Evolutionary conservation across 2,329 filamentous ascomycete species (phyloP).

Genomic region (Pseudocercospora crystallina): DNA sequence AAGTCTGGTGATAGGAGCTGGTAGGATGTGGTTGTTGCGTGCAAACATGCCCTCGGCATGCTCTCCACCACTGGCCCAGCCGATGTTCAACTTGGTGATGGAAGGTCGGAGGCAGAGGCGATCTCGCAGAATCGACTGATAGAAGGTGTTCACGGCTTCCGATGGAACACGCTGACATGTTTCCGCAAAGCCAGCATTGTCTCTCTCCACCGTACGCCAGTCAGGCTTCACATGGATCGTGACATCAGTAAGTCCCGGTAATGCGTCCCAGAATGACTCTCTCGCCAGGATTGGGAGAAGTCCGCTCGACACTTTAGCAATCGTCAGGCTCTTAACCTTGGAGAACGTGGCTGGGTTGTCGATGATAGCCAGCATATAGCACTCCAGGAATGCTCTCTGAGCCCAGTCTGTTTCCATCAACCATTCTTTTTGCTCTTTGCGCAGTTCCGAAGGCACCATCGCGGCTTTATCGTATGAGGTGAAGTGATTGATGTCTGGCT

Average conservation of each 20-base stretch:
- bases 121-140: conserved; percentile 46
- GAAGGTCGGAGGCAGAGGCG: conserved; percentile 46
- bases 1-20: conserved; percentile 54
- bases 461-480: conserved; percentile 28
- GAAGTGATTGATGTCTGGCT: conserved; percentile 26
- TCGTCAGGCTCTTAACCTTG: conserved; percentile 58
- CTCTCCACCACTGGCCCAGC: conserved; percentile 69
- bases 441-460: conserved; percentile 58
- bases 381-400: conserved; percentile 66
- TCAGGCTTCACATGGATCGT: conserved; percentile 64
- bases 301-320: conserved; percentile 64
- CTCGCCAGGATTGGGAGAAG: conserved; percentile 58
- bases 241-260: conserved; percentile 56
- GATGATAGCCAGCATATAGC: conserved; percentile 64
- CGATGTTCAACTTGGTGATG: conserved; percentile 62
- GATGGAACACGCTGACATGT: conserved; percentile 53
- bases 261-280: conserved; percentile 60
- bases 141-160: conserved; percentile 53
- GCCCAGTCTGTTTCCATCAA: conserved; percentile 68
- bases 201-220: conserved; percentile 61
- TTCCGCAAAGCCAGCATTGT: conserved; percentile 52
- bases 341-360: conserved; percentile 58
- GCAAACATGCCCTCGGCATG: conserved; percentile 61
- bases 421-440: conserved; percentile 66
- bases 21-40: conserved; percentile 62